These are phyloP conservation scores for Raddia distichophylla DNA, from an alignment of 176 grass and related monocot genomes.

Conservation along the genomic window DNA sequence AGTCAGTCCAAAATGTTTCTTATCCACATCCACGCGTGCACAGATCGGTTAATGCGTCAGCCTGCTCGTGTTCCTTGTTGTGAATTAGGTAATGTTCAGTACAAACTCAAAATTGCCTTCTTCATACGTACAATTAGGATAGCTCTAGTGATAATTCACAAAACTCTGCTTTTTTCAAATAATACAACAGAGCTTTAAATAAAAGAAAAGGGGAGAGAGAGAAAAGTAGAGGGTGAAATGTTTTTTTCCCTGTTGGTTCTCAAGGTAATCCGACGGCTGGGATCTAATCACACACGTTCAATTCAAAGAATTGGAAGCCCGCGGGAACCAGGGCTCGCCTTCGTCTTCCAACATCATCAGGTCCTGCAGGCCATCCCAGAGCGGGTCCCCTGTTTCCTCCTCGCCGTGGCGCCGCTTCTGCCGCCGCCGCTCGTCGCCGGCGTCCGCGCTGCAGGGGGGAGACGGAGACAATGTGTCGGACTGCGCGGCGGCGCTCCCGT, in stretches of 20 bases:
- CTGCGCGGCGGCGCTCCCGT: not conserved
- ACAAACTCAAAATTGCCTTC: constrained; percentile 34
- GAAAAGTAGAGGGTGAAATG: not conserved
- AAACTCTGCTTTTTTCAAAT: constrained; percentile 52
- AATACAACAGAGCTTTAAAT: constrained; percentile 35
- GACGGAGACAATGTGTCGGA: constrained; percentile 46
- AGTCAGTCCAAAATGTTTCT: not conserved
- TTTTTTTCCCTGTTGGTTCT: not conserved
- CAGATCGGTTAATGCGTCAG: not conserved
- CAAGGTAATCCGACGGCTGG: constrained; percentile 30
- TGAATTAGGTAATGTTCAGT: not conserved
- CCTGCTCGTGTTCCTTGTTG: constrained; percentile 20
- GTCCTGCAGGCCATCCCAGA: constrained; percentile 83
- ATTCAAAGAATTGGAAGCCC: constrained; percentile 8
- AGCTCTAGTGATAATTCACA: constrained; percentile 47
- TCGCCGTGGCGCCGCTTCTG: not conserved
- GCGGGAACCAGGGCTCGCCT: constrained; percentile 50
- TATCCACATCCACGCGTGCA: not conserved
- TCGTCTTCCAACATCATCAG: constrained; percentile 60
- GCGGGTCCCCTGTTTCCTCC: constrained; percentile 39
- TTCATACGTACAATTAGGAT: constrained; percentile 12
- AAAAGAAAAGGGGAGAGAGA: not conserved
- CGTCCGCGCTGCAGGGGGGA: constrained; percentile 10
- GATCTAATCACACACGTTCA: constrained; percentile 33
- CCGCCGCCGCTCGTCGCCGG: not conserved